Evolutionary conservation across 257 asterid species (phyloP).

Genomic region (Solanum gracilifrons): DNA sequence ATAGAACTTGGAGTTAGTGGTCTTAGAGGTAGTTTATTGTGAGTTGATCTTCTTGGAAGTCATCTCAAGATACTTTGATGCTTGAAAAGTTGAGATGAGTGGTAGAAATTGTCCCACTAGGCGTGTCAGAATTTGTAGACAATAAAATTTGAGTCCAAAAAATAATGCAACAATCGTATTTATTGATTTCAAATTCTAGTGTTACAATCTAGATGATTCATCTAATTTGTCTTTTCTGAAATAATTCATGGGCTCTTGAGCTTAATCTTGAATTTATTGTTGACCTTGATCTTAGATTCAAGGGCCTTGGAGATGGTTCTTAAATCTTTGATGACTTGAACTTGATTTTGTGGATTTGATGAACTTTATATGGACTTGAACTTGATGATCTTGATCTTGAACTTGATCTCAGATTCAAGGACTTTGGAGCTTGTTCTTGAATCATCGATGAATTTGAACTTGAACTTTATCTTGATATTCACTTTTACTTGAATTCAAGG

Average conservation of each 20-base stretch:
- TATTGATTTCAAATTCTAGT: neutral
- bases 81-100: neutral
- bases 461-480: neutral
- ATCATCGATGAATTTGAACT: neutral
- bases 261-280: neutral
- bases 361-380: no score
- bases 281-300: neutral
- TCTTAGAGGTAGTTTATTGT: neutral
- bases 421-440: neutral
- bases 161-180: no score
- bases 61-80: neutral
- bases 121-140: neutral
- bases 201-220: neutral
- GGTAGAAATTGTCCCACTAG: neutral
- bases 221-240: neutral
- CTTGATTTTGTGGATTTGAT: neutral
- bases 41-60: neutral
- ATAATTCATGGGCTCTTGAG: neutral
- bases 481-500: neutral
- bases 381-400: neutral
- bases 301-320: neutral
- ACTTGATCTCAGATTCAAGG: neutral
- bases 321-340: neutral
- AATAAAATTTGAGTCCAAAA: neutral
- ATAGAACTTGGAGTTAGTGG: neutral